Evolutionary conservation across 2,329 filamentous ascomycete genomes (phyloP).

Genomic region (Catunica adiposa): DNA sequence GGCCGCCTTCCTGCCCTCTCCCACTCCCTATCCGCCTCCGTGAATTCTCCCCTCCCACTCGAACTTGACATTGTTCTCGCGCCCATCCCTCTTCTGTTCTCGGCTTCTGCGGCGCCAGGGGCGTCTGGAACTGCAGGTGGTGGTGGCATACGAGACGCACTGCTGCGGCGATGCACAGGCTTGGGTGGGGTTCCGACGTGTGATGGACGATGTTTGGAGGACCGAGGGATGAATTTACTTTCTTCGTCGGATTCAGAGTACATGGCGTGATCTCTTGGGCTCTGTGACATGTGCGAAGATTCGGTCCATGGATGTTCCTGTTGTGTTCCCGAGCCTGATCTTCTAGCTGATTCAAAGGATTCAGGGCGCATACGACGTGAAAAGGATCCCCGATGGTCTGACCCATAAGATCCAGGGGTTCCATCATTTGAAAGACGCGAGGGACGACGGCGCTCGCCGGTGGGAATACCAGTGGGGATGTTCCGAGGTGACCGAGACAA

Average conservation of each 20-base stretch:
- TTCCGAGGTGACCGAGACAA: background rate
- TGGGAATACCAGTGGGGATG: constrained; percentile 4
- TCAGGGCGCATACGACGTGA: background rate
- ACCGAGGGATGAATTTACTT: background rate
- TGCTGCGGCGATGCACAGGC: background rate
- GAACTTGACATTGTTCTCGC: no score
- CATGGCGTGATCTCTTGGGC: background rate
- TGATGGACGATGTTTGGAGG: constrained; percentile 3
- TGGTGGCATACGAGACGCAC: background rate
- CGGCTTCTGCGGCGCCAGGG: background rate
- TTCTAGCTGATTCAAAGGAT: background rate
- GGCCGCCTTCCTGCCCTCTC: background rate
- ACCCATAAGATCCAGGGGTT: constrained; percentile 6
- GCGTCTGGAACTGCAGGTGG: background rate
- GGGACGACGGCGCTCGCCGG: constrained; percentile 5
- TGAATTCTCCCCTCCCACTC: no score
- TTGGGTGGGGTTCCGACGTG: constrained; percentile 3
- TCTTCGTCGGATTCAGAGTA: constrained; percentile 8
- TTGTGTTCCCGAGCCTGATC: constrained; percentile 7
- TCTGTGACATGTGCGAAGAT: constrained; percentile 5
- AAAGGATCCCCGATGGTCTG: constrained; percentile 11
- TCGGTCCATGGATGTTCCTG: constrained; percentile 7
- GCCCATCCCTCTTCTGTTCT: no score
- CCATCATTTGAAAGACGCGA: constrained; percentile 6
- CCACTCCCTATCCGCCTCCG: no score